Evolutionary conservation across 345 rosid species (phyloP).

Genomic region (Pugionium dolabratum): DNA sequence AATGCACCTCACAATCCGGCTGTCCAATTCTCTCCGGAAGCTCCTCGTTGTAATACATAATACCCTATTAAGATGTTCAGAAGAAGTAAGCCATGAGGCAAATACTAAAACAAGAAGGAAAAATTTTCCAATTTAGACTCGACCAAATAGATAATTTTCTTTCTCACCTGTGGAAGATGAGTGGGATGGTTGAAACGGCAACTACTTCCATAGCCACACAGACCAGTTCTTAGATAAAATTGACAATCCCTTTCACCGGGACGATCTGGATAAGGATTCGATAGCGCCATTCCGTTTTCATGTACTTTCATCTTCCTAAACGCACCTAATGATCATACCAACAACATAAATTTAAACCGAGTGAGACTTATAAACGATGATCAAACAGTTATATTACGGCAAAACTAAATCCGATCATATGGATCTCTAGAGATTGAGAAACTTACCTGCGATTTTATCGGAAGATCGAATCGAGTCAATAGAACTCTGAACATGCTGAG

Average conservation of each 20-base stretch:
- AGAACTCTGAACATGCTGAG: conserved; percentile 59
- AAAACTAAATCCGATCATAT: conserved; percentile 7
- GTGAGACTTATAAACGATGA: too few species aligned
- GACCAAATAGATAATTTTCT: not conserved
- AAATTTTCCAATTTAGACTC: not conserved
- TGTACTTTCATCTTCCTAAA: conserved; percentile 53
- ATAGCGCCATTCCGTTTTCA: conserved; percentile 43
- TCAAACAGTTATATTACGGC: not conserved
- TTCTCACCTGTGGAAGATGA: conserved; percentile 45
- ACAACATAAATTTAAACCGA: not conserved
- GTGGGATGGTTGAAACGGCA: conserved; percentile 78
- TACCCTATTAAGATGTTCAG: conserved; percentile 41
- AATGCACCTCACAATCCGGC: conserved; percentile 69
- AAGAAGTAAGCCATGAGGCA: conserved; percentile 17
- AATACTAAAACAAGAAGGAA: not conserved
- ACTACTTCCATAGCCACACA: conserved; percentile 66
- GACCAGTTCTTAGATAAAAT: conserved; percentile 66
- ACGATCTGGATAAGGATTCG: conserved; percentile 65
- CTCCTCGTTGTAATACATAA: conserved; percentile 50
- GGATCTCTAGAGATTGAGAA: conserved; percentile 23
- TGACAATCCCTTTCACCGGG: conserved; percentile 74
- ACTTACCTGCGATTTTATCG: conserved; percentile 57
- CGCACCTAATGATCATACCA: conserved; percentile 45
- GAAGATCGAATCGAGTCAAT: conserved; percentile 54
- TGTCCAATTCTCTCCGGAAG: conserved; percentile 72